Base-by-base conservation (phyloP, 257 asterid species). In the Penstemon davidsonii region DNA sequence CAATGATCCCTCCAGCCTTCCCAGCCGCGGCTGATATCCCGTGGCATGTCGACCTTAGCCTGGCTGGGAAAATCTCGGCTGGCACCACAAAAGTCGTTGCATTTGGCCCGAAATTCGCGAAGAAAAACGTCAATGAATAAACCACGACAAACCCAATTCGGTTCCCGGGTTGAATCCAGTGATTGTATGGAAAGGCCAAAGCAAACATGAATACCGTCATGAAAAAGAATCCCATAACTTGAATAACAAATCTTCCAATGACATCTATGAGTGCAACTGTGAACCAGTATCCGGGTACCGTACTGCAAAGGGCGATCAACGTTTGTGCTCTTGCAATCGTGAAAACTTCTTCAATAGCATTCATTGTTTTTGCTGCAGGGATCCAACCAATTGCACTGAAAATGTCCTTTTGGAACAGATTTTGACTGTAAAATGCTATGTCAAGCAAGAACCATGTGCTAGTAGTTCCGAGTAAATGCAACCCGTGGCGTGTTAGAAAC, bases 291-390 rank as follows among this genome's bases (percentile, higher is more conserved):
- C 83, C 83, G 0, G 83, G 90, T 38, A 83, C 88, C 0, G 88
- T 83, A 61, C 86, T 79, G 73, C 86, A 84, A 1, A 84, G 75
- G 10, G 86, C 88, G 18, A 84, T 84, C n/a, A 84, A 46, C 0
- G 77, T 82, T 47, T 78, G 83, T 2, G 83, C 76, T 44, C 73
- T 54, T 0, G 83, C 73, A 5, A 83, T 83, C 5, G 73, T 75
- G 77, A 44, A 79, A 5, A 76, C 80, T 10, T 82, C 87, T 2
- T 46, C 66, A 3, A 71, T 64, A 0, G 86, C 75, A 8, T 67
- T 82, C 86, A 82, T 82, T 3, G 78, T 69, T 39, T 76, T 44
- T 1, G 86, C 80, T 6, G 77, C 66, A 0, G 86, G 86, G 49
- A 81, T 78, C 83, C 86, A 81, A 0, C 86, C 86, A 13, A 81